Conservation (phyloP, 345 rosid species). For the Lepidium sativum region DNA sequence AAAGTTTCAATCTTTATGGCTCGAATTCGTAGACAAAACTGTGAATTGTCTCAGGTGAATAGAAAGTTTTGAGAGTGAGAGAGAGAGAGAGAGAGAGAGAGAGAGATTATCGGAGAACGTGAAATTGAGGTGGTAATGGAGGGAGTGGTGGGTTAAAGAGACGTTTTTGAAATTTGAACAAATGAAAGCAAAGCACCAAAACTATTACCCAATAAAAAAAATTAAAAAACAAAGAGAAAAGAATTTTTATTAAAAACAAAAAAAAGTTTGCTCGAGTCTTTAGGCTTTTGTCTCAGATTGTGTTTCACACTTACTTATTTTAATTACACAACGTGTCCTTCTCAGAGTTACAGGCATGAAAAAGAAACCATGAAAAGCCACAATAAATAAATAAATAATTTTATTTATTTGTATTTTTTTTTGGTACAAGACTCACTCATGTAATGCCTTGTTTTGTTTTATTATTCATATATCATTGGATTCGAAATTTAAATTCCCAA, state of each 20-base stretch:
- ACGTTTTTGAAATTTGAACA: slow-evolving; percentile 34
- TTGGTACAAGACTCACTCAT: slow-evolving; percentile 2
- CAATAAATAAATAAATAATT: not conserved
- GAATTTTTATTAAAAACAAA: not conserved
- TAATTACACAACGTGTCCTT: slow-evolving; percentile 10
- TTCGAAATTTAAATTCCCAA: slow-evolving; percentile 29
- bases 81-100: slow-evolving; percentile 2
- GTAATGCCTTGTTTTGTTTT: slow-evolving; percentile 22
- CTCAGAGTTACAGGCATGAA: slow-evolving; percentile 27
- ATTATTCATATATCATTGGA: slow-evolving; percentile 25
- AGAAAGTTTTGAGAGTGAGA: slow-evolving; percentile 12
- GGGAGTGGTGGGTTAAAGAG: slow-evolving; percentile 34
- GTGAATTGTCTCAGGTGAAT: slow-evolving; percentile 11
- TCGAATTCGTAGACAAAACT: slow-evolving; percentile 16
- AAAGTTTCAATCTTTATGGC: slow-evolving; percentile 18
- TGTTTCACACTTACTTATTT: too few relatives aligned
- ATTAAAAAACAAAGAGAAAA: not conserved
- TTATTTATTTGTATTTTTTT: not conserved
- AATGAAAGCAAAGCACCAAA: not conserved
- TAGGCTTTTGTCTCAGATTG: slow-evolving; percentile 24
- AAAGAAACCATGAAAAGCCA: slow-evolving; percentile 23
- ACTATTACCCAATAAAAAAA: not conserved
- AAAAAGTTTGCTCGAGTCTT: slow-evolving; percentile 19
- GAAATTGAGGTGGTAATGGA: slow-evolving; percentile 24
- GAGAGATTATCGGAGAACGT: slow-evolving; percentile 24